Conservation (phyloP, 805 yeast species). For the Candida sphagnicola region DNA sequence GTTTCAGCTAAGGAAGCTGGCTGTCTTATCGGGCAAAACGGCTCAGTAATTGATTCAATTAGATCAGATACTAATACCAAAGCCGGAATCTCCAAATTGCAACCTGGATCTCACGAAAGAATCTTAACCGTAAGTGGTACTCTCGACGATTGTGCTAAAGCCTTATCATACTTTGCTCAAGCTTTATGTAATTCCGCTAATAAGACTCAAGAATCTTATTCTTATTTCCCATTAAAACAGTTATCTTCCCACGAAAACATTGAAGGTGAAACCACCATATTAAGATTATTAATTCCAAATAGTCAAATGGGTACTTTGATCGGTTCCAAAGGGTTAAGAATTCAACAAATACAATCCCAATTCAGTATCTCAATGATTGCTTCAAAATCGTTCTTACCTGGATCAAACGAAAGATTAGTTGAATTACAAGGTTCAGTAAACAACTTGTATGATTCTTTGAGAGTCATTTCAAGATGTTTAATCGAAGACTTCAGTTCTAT, state of each 20-base stretch:
- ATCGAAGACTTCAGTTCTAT: conserved; percentile 70
- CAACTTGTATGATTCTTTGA: conserved; percentile 53
- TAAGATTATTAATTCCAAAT: conserved; percentile 76
- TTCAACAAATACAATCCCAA: conserved; percentile 69
- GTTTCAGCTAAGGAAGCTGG: conserved; percentile 88
- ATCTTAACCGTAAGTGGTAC: conserved; percentile 76
- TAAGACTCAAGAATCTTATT: conserved; percentile 36
- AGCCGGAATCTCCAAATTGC: conserved; percentile 81
- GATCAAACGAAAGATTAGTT: conserved; percentile 79
- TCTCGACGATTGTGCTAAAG: conserved; percentile 62
- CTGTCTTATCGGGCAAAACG: conserved; percentile 82
- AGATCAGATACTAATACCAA: conserved; percentile 73
- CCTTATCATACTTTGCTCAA: conserved; percentile 66
- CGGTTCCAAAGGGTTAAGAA: conserved; percentile 78
- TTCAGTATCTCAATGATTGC: conserved; percentile 80
- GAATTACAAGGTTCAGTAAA: conserved; percentile 80
- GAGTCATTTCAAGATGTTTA: conserved; percentile 63
- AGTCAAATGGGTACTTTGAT: conserved; percentile 85
- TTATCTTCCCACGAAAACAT: conserved; percentile 49
- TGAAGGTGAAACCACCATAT: conserved; percentile 47
- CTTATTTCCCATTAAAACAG: conserved; percentile 57
- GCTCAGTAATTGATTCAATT: conserved; percentile 69
- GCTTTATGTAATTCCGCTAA: conserved; percentile 48
- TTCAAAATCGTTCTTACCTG: conserved; percentile 75
- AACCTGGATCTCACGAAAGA: conserved; percentile 78